Conservation (phyloP, 805 yeast genomes). For the Candida arabinofermentans region DNA sequence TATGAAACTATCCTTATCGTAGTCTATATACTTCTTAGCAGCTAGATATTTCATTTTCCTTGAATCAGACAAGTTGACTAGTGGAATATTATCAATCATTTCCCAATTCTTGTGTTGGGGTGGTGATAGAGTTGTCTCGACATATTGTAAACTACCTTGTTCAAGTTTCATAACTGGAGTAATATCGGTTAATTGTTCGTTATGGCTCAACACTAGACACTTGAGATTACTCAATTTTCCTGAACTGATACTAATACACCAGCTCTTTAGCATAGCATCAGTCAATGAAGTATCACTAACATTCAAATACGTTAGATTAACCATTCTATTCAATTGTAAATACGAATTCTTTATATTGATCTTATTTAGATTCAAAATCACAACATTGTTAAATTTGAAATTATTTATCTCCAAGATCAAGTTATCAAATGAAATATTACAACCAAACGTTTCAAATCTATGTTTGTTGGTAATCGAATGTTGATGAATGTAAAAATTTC, state of each 20-base stretch:
- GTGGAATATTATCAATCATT: not conserved
- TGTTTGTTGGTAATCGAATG: constrained; percentile 22
- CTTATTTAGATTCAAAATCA: constrained; percentile 17
- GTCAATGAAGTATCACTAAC: constrained; percentile 15
- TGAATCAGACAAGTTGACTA: constrained; percentile 10
- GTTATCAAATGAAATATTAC: constrained; percentile 19
- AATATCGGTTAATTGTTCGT: constrained; percentile 5
- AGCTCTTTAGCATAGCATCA: constrained; percentile 19
- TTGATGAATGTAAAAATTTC: constrained; percentile 13
- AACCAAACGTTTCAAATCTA: constrained; percentile 33
- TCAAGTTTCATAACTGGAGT: constrained; percentile 2
- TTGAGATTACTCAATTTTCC: constrained; percentile 22
- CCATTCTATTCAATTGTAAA: constrained; percentile 7
- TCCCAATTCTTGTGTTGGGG: constrained; percentile 3
- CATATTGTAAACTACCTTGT: constrained; percentile 10
- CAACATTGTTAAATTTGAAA: constrained; percentile 9
- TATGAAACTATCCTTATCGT: not conserved
- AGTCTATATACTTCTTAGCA: constrained; percentile 1
- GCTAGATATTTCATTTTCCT: constrained; percentile 11
- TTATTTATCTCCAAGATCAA: constrained; percentile 11
- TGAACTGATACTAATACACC: constrained; percentile 23
- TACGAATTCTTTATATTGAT: constrained; percentile 6
- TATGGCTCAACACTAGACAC: constrained; percentile 15
- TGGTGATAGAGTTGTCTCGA: constrained; percentile 6
- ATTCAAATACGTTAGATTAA: constrained; percentile 18